Conservation (phyloP, 2,329 filamentous ascomycete species). For the Knoxdaviesia capensis region DNA sequence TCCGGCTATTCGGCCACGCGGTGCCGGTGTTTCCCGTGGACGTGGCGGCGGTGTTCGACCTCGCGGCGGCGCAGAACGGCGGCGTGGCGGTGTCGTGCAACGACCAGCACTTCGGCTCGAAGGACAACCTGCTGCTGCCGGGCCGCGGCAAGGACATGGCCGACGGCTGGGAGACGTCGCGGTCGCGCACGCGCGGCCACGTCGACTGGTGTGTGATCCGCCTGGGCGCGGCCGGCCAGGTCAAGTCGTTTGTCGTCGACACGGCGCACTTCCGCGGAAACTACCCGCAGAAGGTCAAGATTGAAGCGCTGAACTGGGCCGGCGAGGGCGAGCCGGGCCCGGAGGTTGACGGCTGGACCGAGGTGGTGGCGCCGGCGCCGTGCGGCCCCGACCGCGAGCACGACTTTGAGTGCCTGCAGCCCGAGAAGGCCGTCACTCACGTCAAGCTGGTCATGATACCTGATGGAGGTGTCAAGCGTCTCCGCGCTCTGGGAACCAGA, state of each 20-base stretch:
- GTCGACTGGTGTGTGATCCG: conserved; percentile 66
- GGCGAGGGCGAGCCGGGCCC: conserved; percentile 31
- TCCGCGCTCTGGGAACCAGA: conserved; percentile 55
- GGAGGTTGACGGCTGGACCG: conserved; percentile 40
- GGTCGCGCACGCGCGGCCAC: conserved; percentile 51
- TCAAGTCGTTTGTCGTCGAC: conserved; percentile 52
- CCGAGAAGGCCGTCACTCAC: conserved; percentile 49
- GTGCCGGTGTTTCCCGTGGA: conserved; percentile 57
- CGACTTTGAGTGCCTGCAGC: conserved; percentile 34
- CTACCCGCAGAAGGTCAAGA: conserved; percentile 56
- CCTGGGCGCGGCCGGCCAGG: conserved; percentile 43
- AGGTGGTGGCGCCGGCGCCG: conserved; percentile 45
- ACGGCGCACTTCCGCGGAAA: conserved; percentile 73
- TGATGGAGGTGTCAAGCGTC: conserved; percentile 78
- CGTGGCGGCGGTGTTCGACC: conserved; percentile 45
- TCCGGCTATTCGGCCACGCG: conserved; percentile 57
- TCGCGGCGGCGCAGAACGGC: conserved; percentile 61
- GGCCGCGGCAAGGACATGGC: conserved; percentile 70
- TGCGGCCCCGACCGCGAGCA: conserved; percentile 57
- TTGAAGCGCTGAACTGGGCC: conserved; percentile 40
- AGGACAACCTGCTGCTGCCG: conserved; percentile 61
- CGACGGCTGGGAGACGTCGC: conserved; percentile 71
- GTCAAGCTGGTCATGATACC: conserved; percentile 85
- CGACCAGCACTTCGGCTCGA: conserved; percentile 70
- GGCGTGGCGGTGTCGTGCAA: conserved; percentile 57